Conservation (phyloP, 2,329 filamentous ascomycete genomes). For the Cryphonectria carpinicola region DNA sequence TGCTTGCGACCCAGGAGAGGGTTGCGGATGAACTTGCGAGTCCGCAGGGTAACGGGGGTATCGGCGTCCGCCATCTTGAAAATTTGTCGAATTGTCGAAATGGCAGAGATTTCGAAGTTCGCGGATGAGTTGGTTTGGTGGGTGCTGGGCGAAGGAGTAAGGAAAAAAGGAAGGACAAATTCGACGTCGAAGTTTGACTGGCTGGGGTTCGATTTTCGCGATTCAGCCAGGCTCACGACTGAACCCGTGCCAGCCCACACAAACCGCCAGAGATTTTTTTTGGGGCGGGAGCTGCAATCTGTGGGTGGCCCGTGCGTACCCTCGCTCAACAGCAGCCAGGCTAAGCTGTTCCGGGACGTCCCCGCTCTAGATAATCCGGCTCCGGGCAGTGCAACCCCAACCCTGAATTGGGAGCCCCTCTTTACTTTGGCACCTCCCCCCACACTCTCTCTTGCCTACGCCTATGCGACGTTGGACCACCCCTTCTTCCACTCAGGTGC, state of each 20-base stretch:
- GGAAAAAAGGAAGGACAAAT: constrained; percentile 4
- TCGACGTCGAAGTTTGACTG: constrained; percentile 13
- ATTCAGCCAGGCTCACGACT: constrained; percentile 8
- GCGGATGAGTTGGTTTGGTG: not conserved
- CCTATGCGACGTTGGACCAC: not conserved
- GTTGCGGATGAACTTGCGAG: constrained; percentile 99
- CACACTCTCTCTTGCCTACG: not conserved
- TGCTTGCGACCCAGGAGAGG: constrained; percentile 98
- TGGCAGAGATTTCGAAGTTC: constrained; percentile 30
- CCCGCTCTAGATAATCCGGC: constrained; percentile 19
- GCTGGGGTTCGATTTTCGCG: constrained; percentile 17
- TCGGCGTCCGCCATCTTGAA: constrained; percentile 80
- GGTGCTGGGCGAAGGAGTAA: constrained; percentile 9
- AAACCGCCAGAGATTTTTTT: constrained; percentile 18
- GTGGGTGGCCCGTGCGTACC: constrained; percentile 18
- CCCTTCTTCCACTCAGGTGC: not conserved
- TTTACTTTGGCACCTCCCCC: not conserved
- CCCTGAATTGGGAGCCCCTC: not conserved
- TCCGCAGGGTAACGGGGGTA: constrained; percentile 81
- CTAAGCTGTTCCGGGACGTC: constrained; percentile 5
- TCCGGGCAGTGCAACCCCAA: not conserved
- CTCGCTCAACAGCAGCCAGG: not conserved
- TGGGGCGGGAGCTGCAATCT: constrained; percentile 17
- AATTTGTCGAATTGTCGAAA: constrained; percentile 53
- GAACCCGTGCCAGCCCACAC: constrained; percentile 6